These are phyloP conservation scores for Cladosporium sp. DNA, from an alignment of 2,329 filamentous ascomycete species.

Conservation along the genomic window DNA sequence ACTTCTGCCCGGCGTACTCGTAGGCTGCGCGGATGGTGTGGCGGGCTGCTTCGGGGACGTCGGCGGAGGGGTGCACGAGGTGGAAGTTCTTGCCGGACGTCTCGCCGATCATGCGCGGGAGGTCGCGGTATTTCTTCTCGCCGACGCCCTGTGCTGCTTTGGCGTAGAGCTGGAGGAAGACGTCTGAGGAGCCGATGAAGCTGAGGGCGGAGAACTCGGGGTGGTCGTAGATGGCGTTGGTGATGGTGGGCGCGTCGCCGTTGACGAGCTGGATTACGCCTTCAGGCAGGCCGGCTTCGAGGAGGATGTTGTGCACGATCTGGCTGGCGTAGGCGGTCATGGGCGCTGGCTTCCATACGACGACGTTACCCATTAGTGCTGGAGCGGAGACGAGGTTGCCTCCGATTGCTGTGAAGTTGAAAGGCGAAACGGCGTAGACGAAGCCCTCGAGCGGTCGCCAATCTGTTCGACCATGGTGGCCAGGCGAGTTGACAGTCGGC, in stretches of 20 bases:
- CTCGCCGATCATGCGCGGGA: slow-evolving; percentile 86
- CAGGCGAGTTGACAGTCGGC: slow-evolving; percentile 76
- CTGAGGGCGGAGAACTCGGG: slow-evolving; percentile 85
- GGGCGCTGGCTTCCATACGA: slow-evolving; percentile 95
- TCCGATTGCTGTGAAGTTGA: slow-evolving; percentile 96
- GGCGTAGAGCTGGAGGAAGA: slow-evolving; percentile 87
- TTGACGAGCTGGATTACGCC: slow-evolving; percentile 94
- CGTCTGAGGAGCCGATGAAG: slow-evolving; percentile 88
- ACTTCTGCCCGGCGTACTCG: slow-evolving; percentile 91
- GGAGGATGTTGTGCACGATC: slow-evolving; percentile 83
- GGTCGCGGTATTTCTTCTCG: slow-evolving; percentile 77
- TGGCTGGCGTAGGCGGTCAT: slow-evolving; percentile 86
- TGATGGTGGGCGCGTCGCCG: slow-evolving; percentile 82
- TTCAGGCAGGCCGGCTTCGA: slow-evolving; percentile 85
- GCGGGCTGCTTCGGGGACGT: slow-evolving; percentile 74
- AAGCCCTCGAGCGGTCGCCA: slow-evolving; percentile 90
- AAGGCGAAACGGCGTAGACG: slow-evolving; percentile 89
- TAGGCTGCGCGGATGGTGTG: slow-evolving; percentile 86
- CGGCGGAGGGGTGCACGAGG: slow-evolving; percentile 73
- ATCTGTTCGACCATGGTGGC: slow-evolving; percentile 90
- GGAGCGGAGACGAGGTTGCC: slow-evolving; percentile 83
- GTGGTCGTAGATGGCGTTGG: slow-evolving; percentile 73
- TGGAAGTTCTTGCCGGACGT: slow-evolving; percentile 96
- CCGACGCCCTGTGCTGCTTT: slow-evolving; percentile 80
- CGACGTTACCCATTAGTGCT: slow-evolving; percentile 88